Evolutionary conservation across 768 basidiomycete genomes (phyloP).

Genomic region (Mycena venus): DNA sequence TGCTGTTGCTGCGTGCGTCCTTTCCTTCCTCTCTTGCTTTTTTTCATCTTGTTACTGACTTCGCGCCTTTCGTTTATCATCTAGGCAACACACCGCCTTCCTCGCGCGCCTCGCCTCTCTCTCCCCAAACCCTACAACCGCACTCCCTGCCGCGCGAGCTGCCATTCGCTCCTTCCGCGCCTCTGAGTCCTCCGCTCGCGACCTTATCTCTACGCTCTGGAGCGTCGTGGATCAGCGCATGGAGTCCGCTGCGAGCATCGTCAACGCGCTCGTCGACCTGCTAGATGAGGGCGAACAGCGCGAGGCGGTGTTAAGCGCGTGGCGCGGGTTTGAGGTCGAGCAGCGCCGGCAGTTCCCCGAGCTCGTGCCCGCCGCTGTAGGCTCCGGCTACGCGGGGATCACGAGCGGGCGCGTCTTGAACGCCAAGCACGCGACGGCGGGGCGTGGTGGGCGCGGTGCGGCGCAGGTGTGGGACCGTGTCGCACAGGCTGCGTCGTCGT

Average conservation of each 20-base stretch:
- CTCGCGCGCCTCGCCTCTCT: conserved; percentile 72
- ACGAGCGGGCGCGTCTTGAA: conserved; percentile 87
- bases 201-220: conserved; percentile 92
- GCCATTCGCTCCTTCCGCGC: conserved; percentile 84
- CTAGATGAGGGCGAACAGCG: conserved; percentile 91
- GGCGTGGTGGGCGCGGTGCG: conserved; percentile 66
- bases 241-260: conserved; percentile 70
- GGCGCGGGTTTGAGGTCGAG: conserved; percentile 91
- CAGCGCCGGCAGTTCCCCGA: conserved; percentile 91
- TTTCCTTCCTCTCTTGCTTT: not conserved
- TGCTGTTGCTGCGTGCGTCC: conserved; percentile 64
- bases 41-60: not conserved
- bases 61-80: too few species aligned
- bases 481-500: conserved; percentile 79
- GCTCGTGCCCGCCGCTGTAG: conserved; percentile 68
- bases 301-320: conserved; percentile 76
- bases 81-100: conserved; percentile 79
- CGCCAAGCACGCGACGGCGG: conserved; percentile 80
- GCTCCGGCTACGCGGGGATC: conserved; percentile 83
- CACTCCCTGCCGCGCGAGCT: conserved; percentile 74
- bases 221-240: conserved; percentile 74
- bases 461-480: conserved; percentile 89
- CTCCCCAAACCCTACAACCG: conserved; percentile 68
- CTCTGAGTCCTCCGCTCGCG: conserved; percentile 84
- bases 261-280: conserved; percentile 80